Percentiles rank a stretch among this genome's conserved stretches.
Evolutionary conservation across 345 rosid species (phyloP).

Genomic region (Populus nigra): DNA sequence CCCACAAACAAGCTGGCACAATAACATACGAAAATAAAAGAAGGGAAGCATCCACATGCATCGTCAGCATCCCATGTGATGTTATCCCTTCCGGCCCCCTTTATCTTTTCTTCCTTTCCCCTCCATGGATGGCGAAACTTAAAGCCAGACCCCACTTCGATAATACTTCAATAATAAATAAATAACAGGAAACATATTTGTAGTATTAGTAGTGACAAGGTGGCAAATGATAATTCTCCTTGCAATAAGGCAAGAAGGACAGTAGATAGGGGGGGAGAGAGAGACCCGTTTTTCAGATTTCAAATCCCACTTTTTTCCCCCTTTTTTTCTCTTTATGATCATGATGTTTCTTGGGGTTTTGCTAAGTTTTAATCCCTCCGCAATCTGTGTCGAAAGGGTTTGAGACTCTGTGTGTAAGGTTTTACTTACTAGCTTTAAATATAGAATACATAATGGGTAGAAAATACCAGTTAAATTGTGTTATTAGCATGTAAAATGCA

Average conservation of each 20-base stretch:
- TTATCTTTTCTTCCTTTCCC: background rate
- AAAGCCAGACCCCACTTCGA: background rate
- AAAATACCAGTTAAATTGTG: too few relatives aligned
- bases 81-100: background rate
- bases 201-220: too few relatives aligned
- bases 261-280: background rate
- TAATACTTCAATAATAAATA: background rate
- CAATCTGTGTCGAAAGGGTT: background rate
- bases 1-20: constrained; percentile 41
- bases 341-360: background rate
- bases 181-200: background rate
- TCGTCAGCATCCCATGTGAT: background rate
- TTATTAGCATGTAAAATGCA: too few relatives aligned
- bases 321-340: background rate
- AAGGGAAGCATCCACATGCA: background rate
- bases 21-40: background rate
- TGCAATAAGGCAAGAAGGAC: background rate
- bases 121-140: background rate
- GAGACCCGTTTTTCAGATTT: too few relatives aligned
- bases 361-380: background rate
- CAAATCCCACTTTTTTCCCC: background rate
- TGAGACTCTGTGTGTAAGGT: background rate
- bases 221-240: background rate
- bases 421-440: background rate
- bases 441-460: background rate